phyloP scores from a whole-genome alignment of 106 monocot species.

The Dioscorea alata region DNA sequence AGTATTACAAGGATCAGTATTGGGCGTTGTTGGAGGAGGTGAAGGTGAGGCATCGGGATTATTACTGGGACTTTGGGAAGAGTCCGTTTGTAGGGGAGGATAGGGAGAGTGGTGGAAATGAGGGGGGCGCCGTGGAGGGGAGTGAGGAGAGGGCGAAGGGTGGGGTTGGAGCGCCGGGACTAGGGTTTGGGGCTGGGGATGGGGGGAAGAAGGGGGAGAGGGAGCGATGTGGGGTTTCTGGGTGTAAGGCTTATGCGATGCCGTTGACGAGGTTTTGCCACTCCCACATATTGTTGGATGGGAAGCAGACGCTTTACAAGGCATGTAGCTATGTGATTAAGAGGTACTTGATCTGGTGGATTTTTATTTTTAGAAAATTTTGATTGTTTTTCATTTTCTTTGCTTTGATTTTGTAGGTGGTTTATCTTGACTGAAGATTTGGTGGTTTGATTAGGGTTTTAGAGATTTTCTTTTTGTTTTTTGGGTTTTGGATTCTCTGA shows the following conservation, averaged over 20 bases:
- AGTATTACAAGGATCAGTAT: constrained; percentile 30
- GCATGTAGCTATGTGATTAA: constrained; percentile 28
- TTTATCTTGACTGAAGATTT: background rate
- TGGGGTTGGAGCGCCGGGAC: background rate
- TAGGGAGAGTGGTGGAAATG: background rate
- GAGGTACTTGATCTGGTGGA: constrained; percentile 15
- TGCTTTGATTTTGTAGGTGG: background rate
- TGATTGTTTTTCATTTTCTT: constrained; percentile 3
- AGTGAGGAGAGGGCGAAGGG: background rate
- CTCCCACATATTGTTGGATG: constrained; percentile 33
- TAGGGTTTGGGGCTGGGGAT: background rate
- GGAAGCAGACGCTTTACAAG: constrained; percentile 41
- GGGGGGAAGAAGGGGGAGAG: constrained; percentile 4
- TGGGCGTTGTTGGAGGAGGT: constrained; percentile 40
- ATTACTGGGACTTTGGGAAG: constrained; percentile 26
- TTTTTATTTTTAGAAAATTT: background rate
- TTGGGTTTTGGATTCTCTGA: background rate
- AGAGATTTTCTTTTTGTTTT: background rate
- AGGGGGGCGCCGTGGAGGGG: background rate
- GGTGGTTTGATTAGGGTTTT: background rate
- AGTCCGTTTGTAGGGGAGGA: constrained; percentile 17
- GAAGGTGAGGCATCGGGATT: constrained; percentile 32
- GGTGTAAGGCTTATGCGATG: constrained; percentile 40
- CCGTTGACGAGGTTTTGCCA: constrained; percentile 31
- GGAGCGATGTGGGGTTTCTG: constrained; percentile 18